Percentiles rank a stretch among this genome's conserved stretches.
Evolutionary conservation across 176 grass and related monocot genomes (phyloP).

Genomic region (Paspalum notatum): DNA sequence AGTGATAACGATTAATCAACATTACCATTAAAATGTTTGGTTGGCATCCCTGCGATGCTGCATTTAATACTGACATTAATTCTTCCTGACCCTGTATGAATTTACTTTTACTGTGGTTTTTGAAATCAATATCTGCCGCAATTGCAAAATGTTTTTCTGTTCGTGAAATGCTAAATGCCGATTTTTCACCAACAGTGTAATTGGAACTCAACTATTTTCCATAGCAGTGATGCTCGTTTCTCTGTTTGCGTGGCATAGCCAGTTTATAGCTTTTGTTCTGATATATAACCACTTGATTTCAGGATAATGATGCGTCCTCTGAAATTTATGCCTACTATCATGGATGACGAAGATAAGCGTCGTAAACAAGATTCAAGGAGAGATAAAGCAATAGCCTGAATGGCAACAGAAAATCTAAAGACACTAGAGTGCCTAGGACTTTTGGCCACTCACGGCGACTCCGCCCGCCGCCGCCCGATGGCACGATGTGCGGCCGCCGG

Average conservation of each 20-base stretch:
- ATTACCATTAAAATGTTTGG: too few relatives aligned
- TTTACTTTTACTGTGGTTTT: background rate
- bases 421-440: too few relatives aligned
- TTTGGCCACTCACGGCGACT: too few relatives aligned
- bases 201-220: background rate
- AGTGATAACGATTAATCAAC: background rate
- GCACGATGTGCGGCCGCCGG: too few relatives aligned
- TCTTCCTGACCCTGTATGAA: background rate
- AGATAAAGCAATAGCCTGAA: conserved; percentile 64
- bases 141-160: background rate
- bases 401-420: conserved; percentile 70
- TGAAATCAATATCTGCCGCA: background rate
- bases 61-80: background rate
- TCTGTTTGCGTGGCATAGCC: background rate
- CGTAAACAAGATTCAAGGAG: conserved; percentile 72
- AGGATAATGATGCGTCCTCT: conserved; percentile 74
- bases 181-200: too few relatives aligned
- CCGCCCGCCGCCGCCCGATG: too few relatives aligned
- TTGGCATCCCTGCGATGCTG: background rate
- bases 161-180: background rate
- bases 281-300: conserved; percentile 25
- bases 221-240: background rate
- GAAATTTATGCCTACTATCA: conserved; percentile 64
- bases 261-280: conserved; percentile 33
- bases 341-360: conserved; percentile 75